phyloP scores from a whole-genome alignment of 2,329 filamentous ascomycete genomes.

The Domatiomyces globalis region DNA sequence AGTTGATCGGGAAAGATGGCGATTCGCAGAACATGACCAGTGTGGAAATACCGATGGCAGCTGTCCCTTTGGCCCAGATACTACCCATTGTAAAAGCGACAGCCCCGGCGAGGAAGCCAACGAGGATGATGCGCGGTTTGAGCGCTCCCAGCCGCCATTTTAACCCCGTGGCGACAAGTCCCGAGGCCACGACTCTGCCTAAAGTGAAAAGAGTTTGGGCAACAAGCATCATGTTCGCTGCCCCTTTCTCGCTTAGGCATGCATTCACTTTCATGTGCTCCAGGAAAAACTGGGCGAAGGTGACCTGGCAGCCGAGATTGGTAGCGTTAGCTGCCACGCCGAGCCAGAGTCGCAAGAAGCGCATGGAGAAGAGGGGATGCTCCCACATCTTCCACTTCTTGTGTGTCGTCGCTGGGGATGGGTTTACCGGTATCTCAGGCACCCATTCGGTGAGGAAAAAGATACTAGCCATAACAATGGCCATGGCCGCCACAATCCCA shows the following conservation, averaged over 20 bases:
- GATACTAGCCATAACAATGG: slow-evolving; percentile 28
- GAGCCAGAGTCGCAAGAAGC: slow-evolving; percentile 62
- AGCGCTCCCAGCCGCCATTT: slow-evolving; percentile 34
- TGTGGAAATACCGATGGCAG: slow-evolving; percentile 43
- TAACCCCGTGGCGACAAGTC: slow-evolving; percentile 41
- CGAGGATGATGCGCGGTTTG: slow-evolving; percentile 50
- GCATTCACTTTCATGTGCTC: slow-evolving; percentile 53
- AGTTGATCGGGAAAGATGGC: slow-evolving; percentile 69
- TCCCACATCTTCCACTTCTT: slow-evolving; percentile 14
- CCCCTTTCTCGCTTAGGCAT: slow-evolving; percentile 40
- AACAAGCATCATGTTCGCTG: slow-evolving; percentile 56
- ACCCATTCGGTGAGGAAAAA: slow-evolving; percentile 53
- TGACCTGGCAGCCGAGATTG: slow-evolving; percentile 59
- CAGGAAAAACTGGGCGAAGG: slow-evolving; percentile 50
- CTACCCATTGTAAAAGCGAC: slow-evolving; percentile 44
- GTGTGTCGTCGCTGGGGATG: slow-evolving; percentile 43
- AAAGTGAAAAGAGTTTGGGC: slow-evolving; percentile 60
- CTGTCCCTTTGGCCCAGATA: slow-evolving; percentile 33
- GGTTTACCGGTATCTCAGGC: slow-evolving; percentile 56
- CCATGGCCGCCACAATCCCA: slow-evolving; percentile 52
- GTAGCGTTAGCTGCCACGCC: slow-evolving; percentile 64
- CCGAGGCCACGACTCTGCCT: slow-evolving; percentile 55
- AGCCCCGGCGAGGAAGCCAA: slow-evolving; percentile 50
- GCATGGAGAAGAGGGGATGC: slow-evolving; percentile 23
- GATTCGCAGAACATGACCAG: slow-evolving; percentile 69